These are phyloP conservation scores for Trichoderma endophyticum DNA, from an alignment of 2,329 filamentous ascomycete genomes.

Conservation along the genomic window DNA sequence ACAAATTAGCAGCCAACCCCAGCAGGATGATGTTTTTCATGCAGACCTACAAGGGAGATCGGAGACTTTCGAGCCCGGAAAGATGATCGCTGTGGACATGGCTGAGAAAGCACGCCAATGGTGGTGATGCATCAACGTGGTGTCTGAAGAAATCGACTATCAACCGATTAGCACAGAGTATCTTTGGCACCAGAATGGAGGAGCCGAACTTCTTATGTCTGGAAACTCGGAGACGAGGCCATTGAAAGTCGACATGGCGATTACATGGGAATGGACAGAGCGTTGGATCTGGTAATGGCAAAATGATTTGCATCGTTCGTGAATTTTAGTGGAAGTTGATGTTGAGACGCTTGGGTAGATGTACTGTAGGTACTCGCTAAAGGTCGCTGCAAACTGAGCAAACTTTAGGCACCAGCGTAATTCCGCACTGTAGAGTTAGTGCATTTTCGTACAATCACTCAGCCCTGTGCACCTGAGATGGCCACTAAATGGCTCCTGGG, in stretches of 20 bases:
- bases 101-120: constrained; percentile 82
- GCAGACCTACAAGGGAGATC: constrained; percentile 63
- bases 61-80: constrained; percentile 70
- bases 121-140: constrained; percentile 51
- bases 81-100: constrained; percentile 93
- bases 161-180: background rate
- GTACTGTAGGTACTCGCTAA: background rate
- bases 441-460: background rate
- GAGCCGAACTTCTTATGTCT: constrained; percentile 62
- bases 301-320: background rate
- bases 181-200: background rate
- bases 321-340: background rate
- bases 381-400: background rate
- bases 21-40: background rate
- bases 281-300: background rate
- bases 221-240: constrained; percentile 74
- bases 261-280: background rate
- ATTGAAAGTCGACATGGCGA: constrained; percentile 71
- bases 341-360: background rate
- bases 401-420: background rate
- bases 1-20: background rate
- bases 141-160: constrained; percentile 78
- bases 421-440: background rate
- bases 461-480: too few relatives aligned
- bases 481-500: background rate